Evolutionary conservation across 2,329 filamentous ascomycete species (phyloP).

Genomic region (Cladosporium colombiae): DNA sequence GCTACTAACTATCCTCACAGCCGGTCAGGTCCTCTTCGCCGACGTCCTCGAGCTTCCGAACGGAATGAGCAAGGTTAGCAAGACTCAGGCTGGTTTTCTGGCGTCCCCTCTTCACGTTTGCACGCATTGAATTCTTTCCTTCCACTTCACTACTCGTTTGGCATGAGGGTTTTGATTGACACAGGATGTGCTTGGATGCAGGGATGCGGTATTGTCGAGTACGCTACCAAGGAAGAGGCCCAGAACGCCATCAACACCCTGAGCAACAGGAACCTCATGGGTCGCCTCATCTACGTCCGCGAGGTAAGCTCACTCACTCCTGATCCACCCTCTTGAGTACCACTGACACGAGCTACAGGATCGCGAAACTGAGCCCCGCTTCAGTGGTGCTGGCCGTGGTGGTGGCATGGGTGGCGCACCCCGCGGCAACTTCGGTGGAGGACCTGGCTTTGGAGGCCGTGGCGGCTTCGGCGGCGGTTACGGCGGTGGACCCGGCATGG

Average conservation of each 20-base stretch:
- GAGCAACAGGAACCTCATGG: slow-evolving; percentile 99
- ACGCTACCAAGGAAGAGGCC: slow-evolving; percentile 98
- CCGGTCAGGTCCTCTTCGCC: slow-evolving; percentile 98
- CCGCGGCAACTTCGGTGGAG: slow-evolving; percentile 60
- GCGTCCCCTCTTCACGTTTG: slow-evolving; percentile 32
- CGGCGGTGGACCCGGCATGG: slow-evolving; percentile 50
- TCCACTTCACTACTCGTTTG: slow-evolving; percentile 50
- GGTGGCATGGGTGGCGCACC: slow-evolving; percentile 39
- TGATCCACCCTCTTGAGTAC: background rate
- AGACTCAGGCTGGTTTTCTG: slow-evolving; percentile 75
- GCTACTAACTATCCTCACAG: slow-evolving; percentile 51
- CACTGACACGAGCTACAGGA: slow-evolving; percentile 60
- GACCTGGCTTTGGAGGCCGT: slow-evolving; percentile 53
- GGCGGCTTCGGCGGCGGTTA: slow-evolving; percentile 56
- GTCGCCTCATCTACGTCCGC: slow-evolving; percentile 95
- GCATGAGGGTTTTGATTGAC: slow-evolving; percentile 69
- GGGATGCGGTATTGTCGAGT: slow-evolving; percentile 86
- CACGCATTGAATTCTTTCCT: slow-evolving; percentile 26
- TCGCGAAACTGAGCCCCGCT: slow-evolving; percentile 95
- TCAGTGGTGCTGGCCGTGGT: slow-evolving; percentile 64
- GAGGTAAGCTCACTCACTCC: slow-evolving; percentile 63
- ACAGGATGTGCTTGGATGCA: slow-evolving; percentile 20
- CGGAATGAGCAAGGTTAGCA: slow-evolving; percentile 99
- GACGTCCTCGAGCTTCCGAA: slow-evolving; percentile 99
- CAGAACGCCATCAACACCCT: slow-evolving; percentile 95